A percentile compares a stretch with the other conserved stretches of the same genome.
phyloP scores from a whole-genome alignment of 1,284 basidiomycete genomes.

The Tilletia indica region DNA sequence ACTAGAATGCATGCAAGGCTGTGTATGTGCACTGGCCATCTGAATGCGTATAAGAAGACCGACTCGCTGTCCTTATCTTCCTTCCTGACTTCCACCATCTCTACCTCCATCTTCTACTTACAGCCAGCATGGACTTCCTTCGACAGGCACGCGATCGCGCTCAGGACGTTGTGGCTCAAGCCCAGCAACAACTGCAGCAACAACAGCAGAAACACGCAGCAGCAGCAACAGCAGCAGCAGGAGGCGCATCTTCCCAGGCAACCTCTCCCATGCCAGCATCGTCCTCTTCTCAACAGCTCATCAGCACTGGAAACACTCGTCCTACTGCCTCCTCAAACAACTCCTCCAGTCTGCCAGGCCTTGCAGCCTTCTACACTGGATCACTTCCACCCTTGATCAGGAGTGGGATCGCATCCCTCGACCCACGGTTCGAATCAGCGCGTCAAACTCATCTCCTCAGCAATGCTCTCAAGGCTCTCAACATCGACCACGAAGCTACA shows the following conservation, averaged over 20 bases:
- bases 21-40: constrained; percentile 28
- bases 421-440: constrained; percentile 46
- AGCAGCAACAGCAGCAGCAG: too few species aligned
- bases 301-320: constrained; percentile 29
- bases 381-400: constrained; percentile 43
- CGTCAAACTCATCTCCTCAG: constrained; percentile 42
- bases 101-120: background rate
- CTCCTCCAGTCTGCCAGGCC: constrained; percentile 16
- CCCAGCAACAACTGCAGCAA: constrained; percentile 19
- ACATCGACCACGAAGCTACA: constrained; percentile 44
- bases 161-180: constrained; percentile 36
- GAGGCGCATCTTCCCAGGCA: background rate
- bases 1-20: background rate
- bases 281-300: constrained; percentile 14
- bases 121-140: constrained; percentile 27
- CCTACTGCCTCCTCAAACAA: constrained; percentile 18
- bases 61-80: constrained; percentile 41
- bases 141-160: constrained; percentile 43
- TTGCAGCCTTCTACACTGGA: constrained; percentile 33
- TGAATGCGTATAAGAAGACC: constrained; percentile 58
- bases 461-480: constrained; percentile 40
- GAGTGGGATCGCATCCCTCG: constrained; percentile 40
- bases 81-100: constrained; percentile 29
- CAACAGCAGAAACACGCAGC: constrained; percentile 17
- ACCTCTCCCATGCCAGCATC: background rate